phyloP scores from a whole-genome alignment of 352 stramenopile species.

The Stephanocyclus meneghinianus region DNA sequence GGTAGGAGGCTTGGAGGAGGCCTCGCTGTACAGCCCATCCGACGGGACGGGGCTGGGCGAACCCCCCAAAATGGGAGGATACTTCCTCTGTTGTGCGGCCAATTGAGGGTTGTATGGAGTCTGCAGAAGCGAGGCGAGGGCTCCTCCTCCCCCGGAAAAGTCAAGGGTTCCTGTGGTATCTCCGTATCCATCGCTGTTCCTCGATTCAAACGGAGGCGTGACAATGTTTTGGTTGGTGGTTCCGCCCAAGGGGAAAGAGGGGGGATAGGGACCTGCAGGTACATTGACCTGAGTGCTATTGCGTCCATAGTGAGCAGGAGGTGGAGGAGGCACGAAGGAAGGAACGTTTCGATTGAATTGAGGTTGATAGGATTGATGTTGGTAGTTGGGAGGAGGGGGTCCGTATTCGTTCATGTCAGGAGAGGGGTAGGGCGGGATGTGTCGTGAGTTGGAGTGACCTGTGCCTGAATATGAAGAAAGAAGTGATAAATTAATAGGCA shows the following conservation, averaged over 20 bases:
- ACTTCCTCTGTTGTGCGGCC: conserved; percentile 34
- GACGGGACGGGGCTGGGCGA: conserved; percentile 2
- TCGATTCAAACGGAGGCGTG: background rate
- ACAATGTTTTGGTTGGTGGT: background rate
- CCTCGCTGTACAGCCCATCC: conserved; percentile 6
- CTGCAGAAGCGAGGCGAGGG: conserved; percentile 26
- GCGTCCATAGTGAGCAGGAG: conserved; percentile 4
- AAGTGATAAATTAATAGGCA: background rate
- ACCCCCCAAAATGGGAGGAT: conserved; percentile 43
- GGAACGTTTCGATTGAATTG: conserved; percentile 26
- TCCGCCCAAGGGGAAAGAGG: conserved; percentile 30
- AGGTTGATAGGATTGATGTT: conserved; percentile 18
- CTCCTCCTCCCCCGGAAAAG: conserved; percentile 6
- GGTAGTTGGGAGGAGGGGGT: conserved; percentile 6
- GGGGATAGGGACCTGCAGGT: conserved; percentile 39
- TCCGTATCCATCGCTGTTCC: conserved; percentile 10
- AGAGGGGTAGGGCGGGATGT: conserved; percentile 13
- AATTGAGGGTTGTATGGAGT: conserved; percentile 31
- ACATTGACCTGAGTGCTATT: conserved; percentile 14
- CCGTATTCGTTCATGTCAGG: conserved; percentile 28
- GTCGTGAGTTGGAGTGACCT: background rate
- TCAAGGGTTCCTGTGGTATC: background rate
- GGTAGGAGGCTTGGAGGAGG: background rate
- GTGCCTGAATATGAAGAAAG: background rate
- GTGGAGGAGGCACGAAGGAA: conserved; percentile 28